These are phyloP conservation scores for Coniochaeta ligniaria DNA, from an alignment of 2,329 filamentous ascomycete species.

Conservation along the genomic window DNA sequence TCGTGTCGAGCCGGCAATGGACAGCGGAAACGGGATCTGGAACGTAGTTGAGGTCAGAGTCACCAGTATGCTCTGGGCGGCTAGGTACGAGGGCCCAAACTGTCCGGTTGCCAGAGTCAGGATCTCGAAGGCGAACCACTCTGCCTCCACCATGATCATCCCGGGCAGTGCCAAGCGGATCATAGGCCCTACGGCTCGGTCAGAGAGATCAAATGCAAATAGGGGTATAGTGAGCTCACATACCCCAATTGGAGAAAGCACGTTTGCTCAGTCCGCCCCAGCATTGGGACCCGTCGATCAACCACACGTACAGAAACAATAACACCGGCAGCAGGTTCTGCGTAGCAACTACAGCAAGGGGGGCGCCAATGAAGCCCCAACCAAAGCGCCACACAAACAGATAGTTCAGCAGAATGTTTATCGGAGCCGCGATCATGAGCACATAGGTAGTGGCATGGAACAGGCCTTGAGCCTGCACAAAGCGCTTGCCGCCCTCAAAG, in stretches of 20 bases:
- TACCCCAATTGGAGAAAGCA: conserved; percentile 20
- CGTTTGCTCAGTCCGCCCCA: conserved; percentile 70
- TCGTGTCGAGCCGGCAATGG: conserved; percentile 63
- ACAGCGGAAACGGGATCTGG: conserved; percentile 67
- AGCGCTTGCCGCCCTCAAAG: conserved; percentile 74
- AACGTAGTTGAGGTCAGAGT: conserved; percentile 60
- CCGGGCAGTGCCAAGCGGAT: conserved; percentile 64
- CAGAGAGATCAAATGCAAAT: not conserved
- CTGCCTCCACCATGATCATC: conserved; percentile 66
- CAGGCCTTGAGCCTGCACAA: conserved; percentile 73
- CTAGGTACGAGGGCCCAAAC: conserved; percentile 57
- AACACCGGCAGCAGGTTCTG: conserved; percentile 70
- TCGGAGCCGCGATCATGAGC: conserved; percentile 65
- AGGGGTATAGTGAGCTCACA: conserved; percentile 6
- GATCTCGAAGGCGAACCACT: conserved; percentile 41
- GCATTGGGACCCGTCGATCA: conserved; percentile 68
- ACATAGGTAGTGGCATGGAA: conserved; percentile 77
- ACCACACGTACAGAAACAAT: conserved; percentile 72
- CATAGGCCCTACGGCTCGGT: conserved; percentile 49
- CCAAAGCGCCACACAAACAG: conserved; percentile 65
- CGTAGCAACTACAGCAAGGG: conserved; percentile 71
- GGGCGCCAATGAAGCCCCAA: conserved; percentile 72
- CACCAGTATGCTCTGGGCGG: conserved; percentile 62
- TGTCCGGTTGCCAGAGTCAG: conserved; percentile 61
- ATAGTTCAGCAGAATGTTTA: conserved; percentile 75